Percentiles rank a stretch among this genome's conserved stretches.
Conservation (phyloP, 495 filamentous ascomycete species). For the Aspergillus incahuasiensis region DNA sequence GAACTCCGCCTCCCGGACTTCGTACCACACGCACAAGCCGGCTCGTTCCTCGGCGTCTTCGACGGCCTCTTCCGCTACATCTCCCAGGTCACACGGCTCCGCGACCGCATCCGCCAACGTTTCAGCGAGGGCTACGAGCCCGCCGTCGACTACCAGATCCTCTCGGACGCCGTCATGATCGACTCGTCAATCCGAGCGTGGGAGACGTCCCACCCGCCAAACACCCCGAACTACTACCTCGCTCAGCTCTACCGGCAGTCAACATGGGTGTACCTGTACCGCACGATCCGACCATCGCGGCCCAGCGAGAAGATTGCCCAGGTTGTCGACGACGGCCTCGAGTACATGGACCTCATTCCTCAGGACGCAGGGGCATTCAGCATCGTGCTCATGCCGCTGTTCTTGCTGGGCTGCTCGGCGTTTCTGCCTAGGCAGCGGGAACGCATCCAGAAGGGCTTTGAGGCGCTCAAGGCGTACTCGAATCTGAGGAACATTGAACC, state of each 20-base stretch:
- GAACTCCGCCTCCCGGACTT: constrained; percentile 63
- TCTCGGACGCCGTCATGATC: constrained; percentile 73
- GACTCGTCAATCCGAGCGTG: constrained; percentile 72
- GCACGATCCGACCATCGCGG: constrained; percentile 74
- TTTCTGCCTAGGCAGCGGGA: constrained; percentile 67
- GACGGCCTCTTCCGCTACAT: constrained; percentile 81
- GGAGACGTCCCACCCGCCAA: constrained; percentile 64
- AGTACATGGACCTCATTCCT: constrained; percentile 58
- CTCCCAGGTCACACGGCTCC: constrained; percentile 71
- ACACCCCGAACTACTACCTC: constrained; percentile 69
- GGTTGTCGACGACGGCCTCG: constrained; percentile 75
- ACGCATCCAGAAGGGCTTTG: constrained; percentile 63
- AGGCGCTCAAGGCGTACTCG: constrained; percentile 68
- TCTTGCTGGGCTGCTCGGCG: constrained; percentile 82
- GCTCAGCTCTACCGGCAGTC: constrained; percentile 83
- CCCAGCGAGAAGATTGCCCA: constrained; percentile 62
- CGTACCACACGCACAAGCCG: constrained; percentile 68
- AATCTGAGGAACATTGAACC: constrained; percentile 76
- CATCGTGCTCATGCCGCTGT: constrained; percentile 81
- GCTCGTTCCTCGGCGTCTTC: constrained; percentile 76
- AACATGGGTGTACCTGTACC: constrained; percentile 85
- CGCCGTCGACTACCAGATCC: constrained; percentile 65
- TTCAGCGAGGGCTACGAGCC: constrained; percentile 60
- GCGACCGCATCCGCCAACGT: constrained; percentile 69
- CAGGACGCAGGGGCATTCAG: constrained; percentile 63